Conservation (phyloP, 495 filamentous ascomycete genomes). For the Penicillium salamii region DNA sequence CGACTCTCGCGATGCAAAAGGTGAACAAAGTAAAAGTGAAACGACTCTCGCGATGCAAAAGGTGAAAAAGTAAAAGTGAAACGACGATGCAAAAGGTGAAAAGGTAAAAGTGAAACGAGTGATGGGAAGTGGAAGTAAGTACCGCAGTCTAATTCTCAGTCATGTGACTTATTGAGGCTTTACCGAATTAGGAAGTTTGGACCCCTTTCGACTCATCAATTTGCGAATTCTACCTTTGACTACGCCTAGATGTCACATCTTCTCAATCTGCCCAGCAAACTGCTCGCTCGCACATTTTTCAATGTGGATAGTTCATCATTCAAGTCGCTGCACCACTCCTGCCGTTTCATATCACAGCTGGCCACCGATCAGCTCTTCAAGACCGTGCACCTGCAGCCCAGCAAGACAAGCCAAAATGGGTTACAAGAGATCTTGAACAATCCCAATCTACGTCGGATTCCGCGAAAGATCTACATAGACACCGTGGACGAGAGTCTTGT, state of each 20-base stretch:
- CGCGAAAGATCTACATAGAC: constrained; percentile 9
- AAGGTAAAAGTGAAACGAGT: too few relatives aligned
- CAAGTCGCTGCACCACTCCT: constrained; percentile 8
- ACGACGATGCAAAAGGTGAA: too few relatives aligned
- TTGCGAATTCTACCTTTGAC: constrained; percentile 4
- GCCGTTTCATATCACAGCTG: constrained; percentile 11
- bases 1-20: too few relatives aligned
- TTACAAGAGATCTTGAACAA: constrained; percentile 9
- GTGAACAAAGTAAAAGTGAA: too few relatives aligned
- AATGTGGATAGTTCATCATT: background rate
- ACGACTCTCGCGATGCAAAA: too few relatives aligned
- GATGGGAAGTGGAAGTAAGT: too few relatives aligned
- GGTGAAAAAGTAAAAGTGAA: too few relatives aligned
- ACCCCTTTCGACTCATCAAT: constrained; percentile 5
- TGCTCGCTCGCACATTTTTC: constrained; percentile 3
- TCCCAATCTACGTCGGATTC: constrained; percentile 8
- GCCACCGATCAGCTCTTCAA: constrained; percentile 10
- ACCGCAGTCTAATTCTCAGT: constrained; percentile 5
- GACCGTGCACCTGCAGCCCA: constrained; percentile 4
- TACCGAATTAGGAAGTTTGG: constrained; percentile 9
- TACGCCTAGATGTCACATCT: constrained; percentile 5
- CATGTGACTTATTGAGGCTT: constrained; percentile 5
- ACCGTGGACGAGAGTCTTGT: constrained; percentile 9
- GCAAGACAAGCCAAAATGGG: constrained; percentile 6
- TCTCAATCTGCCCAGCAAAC: constrained; percentile 2